Evolutionary conservation across 176 grass and related monocot species (phyloP).

Genomic region (Poa annua): DNA sequence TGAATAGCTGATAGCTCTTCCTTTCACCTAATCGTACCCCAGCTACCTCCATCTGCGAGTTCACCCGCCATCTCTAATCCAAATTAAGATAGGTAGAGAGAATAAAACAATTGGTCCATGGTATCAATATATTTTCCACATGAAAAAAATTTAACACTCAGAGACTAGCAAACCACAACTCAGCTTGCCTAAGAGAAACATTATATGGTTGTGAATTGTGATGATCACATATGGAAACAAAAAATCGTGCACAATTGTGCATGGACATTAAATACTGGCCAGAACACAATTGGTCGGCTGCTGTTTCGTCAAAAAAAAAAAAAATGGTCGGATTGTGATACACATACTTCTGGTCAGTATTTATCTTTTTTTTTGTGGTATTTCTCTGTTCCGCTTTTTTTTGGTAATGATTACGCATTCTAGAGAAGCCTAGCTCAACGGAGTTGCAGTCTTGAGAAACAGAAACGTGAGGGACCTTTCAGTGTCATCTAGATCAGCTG

Average conservation of each 20-base stretch:
- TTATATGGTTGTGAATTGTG: background rate
- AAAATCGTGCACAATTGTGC: too few species aligned
- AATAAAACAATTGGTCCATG: background rate
- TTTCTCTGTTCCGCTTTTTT: background rate
- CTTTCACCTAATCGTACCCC: constrained; percentile 17
- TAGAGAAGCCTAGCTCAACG: background rate
- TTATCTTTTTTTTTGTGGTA: background rate
- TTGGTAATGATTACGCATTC: background rate
- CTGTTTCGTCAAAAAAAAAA: too few species aligned
- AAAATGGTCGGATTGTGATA: too few species aligned
- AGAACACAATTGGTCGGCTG: background rate
- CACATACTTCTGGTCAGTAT: background rate
- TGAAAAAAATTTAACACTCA: constrained; percentile 11
- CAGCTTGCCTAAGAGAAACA: background rate
- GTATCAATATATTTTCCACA: background rate
- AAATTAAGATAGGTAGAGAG: background rate
- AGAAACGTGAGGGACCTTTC: background rate
- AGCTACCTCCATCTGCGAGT: background rate
- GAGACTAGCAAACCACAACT: background rate
- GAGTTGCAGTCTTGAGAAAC: constrained; percentile 3
- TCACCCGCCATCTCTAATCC: constrained; percentile 20
- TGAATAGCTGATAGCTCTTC: constrained; percentile 21
- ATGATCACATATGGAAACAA: background rate
- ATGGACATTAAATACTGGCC: background rate
- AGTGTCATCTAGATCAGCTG: background rate